Percentiles rank a stretch among this genome's conserved stretches.
These are phyloP conservation scores for Candida sithepensis DNA, from an alignment of 805 yeast species.

Conservation along the genomic window DNA sequence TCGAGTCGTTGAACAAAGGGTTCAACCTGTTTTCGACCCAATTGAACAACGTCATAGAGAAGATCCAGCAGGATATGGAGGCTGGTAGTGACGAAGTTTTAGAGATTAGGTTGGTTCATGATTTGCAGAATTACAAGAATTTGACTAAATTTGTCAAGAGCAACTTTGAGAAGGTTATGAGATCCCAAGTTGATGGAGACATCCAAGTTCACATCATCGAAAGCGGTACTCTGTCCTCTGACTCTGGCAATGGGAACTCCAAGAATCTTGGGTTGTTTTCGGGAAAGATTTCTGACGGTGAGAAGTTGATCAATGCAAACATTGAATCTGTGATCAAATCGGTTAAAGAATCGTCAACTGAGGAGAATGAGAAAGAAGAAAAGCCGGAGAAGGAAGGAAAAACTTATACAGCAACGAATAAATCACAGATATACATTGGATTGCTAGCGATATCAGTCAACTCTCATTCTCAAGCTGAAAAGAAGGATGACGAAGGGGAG, in stretches of 20 bases:
- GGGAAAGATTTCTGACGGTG: slow-evolving; percentile 81
- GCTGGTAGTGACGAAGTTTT: slow-evolving; percentile 46
- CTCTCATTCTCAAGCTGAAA: slow-evolving; percentile 14
- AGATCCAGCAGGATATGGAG: slow-evolving; percentile 31
- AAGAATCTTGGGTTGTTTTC: slow-evolving; percentile 61
- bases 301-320: slow-evolving; percentile 83
- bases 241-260: slow-evolving; percentile 22
- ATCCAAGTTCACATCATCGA: slow-evolving; percentile 59
- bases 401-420: slow-evolving; percentile 8
- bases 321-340: slow-evolving; percentile 61
- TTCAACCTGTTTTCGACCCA: slow-evolving; percentile 29
- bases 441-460: slow-evolving; percentile 28
- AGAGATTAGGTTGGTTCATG: slow-evolving; percentile 64
- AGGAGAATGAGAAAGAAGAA: slow-evolving; percentile 1
- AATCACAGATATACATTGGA: slow-evolving; percentile 31
- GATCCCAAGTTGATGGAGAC: slow-evolving; percentile 72
- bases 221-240: slow-evolving; percentile 36
- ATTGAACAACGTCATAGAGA: slow-evolving; percentile 37
- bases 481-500: slow-evolving; percentile 12
- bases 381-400: background rate
- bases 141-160: slow-evolving; percentile 45
- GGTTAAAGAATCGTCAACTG: background rate
- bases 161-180: slow-evolving; percentile 61
- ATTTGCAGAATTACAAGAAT: slow-evolving; percentile 50
- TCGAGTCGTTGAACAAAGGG: slow-evolving; percentile 35